These are phyloP conservation scores for Kodamaea anthophila DNA, from an alignment of 1,139 yeast genomes.

Conservation along the genomic window DNA sequence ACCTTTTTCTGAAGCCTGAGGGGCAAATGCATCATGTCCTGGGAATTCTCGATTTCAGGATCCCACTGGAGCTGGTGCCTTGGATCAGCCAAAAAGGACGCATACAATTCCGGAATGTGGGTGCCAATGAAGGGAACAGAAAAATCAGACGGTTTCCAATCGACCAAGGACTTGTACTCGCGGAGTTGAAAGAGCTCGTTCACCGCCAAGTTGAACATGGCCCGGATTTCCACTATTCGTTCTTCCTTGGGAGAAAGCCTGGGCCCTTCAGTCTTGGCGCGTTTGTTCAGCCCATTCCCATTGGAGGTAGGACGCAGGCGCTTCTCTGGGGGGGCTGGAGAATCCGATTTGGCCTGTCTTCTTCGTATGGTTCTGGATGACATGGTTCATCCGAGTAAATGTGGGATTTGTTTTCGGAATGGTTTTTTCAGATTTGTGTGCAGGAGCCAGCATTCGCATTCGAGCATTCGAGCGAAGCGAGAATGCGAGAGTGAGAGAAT, in stretches of 20 bases:
- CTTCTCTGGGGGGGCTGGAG: no score
- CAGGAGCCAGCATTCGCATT: no score
- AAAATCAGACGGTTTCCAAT: constrained; percentile 53
- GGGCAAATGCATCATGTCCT: constrained; percentile 30
- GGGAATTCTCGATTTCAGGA: constrained; percentile 19
- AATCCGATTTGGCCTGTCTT: no score
- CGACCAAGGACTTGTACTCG: constrained; percentile 52
- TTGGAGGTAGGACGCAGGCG: no score
- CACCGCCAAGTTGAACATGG: constrained; percentile 39
- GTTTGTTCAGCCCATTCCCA: no score
- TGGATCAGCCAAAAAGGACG: constrained; percentile 26
- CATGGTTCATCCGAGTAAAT: constrained; percentile 4
- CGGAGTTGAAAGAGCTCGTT: constrained; percentile 54
- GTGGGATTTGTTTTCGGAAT: constrained; percentile 3
- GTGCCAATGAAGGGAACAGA: constrained; percentile 14
- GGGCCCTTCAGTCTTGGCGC: no score
- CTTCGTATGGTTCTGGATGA: constrained; percentile 7
- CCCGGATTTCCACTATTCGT: constrained; percentile 28
- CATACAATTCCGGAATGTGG: constrained; percentile 31
- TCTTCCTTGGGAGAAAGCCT: constrained; percentile 16
- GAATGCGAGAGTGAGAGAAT: no score
- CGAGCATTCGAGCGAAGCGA: no score
- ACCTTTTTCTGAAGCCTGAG: constrained; percentile 39
- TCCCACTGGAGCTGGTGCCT: constrained; percentile 31
- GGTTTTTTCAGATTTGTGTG: constrained; percentile 2